Base-by-base conservation (phyloP, 1,139 yeast species). In the Komagataea norvegica region DNA sequence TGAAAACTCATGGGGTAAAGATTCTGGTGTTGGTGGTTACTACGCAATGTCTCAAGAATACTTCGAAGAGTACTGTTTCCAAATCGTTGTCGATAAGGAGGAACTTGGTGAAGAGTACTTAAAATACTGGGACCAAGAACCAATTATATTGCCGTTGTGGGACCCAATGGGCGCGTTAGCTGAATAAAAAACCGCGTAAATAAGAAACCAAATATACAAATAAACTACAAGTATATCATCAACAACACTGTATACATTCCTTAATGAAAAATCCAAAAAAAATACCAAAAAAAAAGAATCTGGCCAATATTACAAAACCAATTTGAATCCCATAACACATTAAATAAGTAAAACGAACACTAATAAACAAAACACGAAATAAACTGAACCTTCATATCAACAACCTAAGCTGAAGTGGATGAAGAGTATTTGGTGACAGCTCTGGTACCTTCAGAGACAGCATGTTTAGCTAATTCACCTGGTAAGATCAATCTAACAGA, bases 391-490 rank as follows among this genome's bases (percentile, higher is more conserved):
- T n/a, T n/a, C 11, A 15, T 36, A 37, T 10, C 29, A 25, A 23
- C 17, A 8, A 20, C 40, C 59, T 58, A 64, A 60, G 68, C 68
- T 36, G 68, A 59, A 57, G 81, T 73, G 43, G 88, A 81, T 63
- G 96, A 85, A 62, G 96, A 87, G 81, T 89, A 91, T 79, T 91
- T 91, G 70, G 97, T 89, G 61, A 91, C 97, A 69, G 98, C 96
- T 83, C 96, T 88, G 60, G 97, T 89, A 79, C 97, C 97, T 74
- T 89, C 97, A 59, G 96, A 85, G 61, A 88, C 96, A 61, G 97
- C 96, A 72, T 89, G 97, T 80, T 89, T 91, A 57, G 98, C 96
- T 70, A 91, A 81, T 76, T 91, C 98, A 81, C 98, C 98, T 56
- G 98, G 98, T 62, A 91, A 84, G 73, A 91, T 91, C 65, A 91